Base-by-base conservation (phyloP, 208 protist species). In the Blastocrithidia nonstop region DNA sequence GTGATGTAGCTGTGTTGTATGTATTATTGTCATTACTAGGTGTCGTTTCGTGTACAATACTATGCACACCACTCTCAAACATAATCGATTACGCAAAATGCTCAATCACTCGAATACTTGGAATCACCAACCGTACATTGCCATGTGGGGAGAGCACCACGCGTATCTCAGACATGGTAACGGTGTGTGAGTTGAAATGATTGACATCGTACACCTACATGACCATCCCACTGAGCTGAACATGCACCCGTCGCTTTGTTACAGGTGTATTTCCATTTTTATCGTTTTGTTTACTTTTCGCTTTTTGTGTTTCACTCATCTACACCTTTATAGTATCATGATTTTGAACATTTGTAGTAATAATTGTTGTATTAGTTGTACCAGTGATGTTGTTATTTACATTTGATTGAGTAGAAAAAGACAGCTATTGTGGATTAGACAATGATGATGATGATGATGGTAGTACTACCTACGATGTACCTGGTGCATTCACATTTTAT, bases 101-200 rank as follows among this genome's bases (percentile, higher is more conserved):
- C 48, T 90, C 81, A 36, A 72, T 21, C 50, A 81, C 42, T 29
- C 3, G 48, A 13, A 90, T 43, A 17, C 57, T 53, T 3, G 60
- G 54, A 13, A 86, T 47, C 4, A 57, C 28, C 9, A 81, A 44
- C 6, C 44, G 16, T 39, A 84, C 45, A 39, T 63, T 67, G 4
- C 66, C 66, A 46, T 51, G 40, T 9, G 69, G 43, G 22, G 6
- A 21, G 31, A 81, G 44, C n/a, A 54, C 41, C 9, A 72, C 20
- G 28, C 63, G 23, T 8, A 84, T 28, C 7, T 51, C 51, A 4
- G 62, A 57, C 15, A 83, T 49, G 11, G 45, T 53, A 3, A 70
- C 49, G 1, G 71, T 84, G 62, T 90, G 75, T 3, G 71, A 70
- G 60, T 78, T 69, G 16, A 66, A 59, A 7, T 71, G 65, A 11